Evolutionary conservation across 768 basidiomycete species (phyloP).

Genomic region (Pluteus cervinus): DNA sequence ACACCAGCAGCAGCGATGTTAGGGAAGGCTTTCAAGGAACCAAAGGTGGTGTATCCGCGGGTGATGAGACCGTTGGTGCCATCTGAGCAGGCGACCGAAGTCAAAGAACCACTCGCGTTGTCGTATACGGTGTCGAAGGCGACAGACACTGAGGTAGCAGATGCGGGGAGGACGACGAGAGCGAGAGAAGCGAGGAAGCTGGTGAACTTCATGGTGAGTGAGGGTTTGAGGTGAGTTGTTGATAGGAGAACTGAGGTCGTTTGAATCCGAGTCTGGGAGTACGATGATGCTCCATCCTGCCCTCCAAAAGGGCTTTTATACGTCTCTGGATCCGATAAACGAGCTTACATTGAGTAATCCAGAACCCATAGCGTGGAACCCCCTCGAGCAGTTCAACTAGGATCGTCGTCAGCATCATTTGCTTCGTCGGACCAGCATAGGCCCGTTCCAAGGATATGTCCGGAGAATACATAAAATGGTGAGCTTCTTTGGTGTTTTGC

Average conservation of each 20-base stretch:
- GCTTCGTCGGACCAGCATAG: too few relatives aligned
- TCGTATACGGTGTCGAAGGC: slow-evolving; percentile 41
- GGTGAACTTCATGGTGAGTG: slow-evolving; percentile 26
- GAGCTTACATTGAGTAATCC: too few relatives aligned
- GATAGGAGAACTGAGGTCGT: background rate
- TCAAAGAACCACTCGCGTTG: slow-evolving; percentile 21
- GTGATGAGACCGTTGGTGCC: slow-evolving; percentile 38
- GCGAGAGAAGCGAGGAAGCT: slow-evolving; percentile 17
- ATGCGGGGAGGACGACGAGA: slow-evolving; percentile 15
- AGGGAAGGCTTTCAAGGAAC: slow-evolving; percentile 39
- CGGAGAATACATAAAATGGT: too few relatives aligned
- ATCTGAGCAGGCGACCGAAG: slow-evolving; percentile 40
- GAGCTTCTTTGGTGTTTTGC: too few relatives aligned
- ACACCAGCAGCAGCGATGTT: slow-evolving; percentile 36
- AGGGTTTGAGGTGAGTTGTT: background rate
- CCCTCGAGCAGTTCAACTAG: too few relatives aligned
- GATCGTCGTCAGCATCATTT: too few relatives aligned
- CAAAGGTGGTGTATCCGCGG: slow-evolving; percentile 32
- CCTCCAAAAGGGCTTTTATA: too few relatives aligned
- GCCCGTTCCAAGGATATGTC: too few relatives aligned
- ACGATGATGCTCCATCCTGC: background rate
- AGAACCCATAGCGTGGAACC: too few relatives aligned
- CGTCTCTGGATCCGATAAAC: too few relatives aligned
- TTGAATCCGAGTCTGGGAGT: background rate
- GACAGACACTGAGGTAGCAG: slow-evolving; percentile 13